Conservation (phyloP, 2,329 filamentous ascomycete species). For the Fusarium goolgardi region DNA sequence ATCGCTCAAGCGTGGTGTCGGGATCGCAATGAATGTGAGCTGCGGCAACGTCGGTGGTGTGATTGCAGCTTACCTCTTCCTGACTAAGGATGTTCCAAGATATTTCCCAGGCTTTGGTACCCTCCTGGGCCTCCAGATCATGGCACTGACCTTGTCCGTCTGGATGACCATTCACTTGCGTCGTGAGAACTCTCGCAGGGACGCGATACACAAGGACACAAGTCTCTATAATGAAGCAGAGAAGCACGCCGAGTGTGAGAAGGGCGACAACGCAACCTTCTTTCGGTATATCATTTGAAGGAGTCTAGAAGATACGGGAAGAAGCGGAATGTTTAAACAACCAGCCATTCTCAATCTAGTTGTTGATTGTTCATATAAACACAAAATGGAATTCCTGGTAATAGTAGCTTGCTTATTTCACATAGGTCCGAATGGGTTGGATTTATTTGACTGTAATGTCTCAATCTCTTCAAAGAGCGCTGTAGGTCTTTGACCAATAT, state of each 20-base stretch:
- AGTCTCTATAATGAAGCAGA: not conserved
- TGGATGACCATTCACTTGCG: slow-evolving; percentile 3
- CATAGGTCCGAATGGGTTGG: no score
- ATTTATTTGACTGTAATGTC: no score
- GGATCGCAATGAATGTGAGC: slow-evolving; percentile 10
- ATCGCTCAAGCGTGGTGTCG: slow-evolving; percentile 63
- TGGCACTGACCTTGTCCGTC: not conserved
- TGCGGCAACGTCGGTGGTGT: not conserved
- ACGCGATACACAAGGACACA: not conserved
- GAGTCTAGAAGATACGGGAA: not conserved
- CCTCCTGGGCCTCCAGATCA: not conserved
- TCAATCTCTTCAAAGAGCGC: no score
- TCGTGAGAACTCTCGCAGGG: not conserved
- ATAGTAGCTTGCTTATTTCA: no score
- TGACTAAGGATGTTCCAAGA: not conserved
- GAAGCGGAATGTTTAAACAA: no score
- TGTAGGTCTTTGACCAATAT: no score
- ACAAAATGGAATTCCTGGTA: no score
- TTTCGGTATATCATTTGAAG: not conserved
- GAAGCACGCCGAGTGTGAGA: slow-evolving; percentile 2
- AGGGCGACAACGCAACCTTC: not conserved
- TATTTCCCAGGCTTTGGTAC: slow-evolving; percentile 6
- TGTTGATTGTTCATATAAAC: no score
- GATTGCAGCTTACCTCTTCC: not conserved
- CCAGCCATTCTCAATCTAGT: no score